Conservation (phyloP, 306 rosid genomes). For the Cyclanthera cordifolia region DNA sequence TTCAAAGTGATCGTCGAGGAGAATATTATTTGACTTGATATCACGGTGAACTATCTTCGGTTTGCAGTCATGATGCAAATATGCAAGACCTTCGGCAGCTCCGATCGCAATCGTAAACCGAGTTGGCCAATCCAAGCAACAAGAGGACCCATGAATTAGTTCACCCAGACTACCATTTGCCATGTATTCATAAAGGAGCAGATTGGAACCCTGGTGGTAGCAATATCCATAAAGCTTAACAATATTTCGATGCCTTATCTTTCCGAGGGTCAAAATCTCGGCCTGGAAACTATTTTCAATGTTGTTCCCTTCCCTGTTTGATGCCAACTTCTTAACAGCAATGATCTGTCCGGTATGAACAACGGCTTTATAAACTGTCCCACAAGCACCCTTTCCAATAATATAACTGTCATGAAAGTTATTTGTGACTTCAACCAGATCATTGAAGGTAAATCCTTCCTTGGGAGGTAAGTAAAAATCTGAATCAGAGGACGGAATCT, state of each 20-base stretch:
- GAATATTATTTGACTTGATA: slow-evolving; percentile 84
- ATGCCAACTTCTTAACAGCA: slow-evolving; percentile 82
- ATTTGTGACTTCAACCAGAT: slow-evolving; percentile 77
- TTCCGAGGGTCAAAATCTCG: slow-evolving; percentile 82
- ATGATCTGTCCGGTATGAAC: slow-evolving; percentile 59
- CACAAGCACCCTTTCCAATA: slow-evolving; percentile 86
- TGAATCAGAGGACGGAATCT: slow-evolving; percentile 44
- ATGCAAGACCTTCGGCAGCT: slow-evolving; percentile 96
- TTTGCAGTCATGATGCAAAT: slow-evolving; percentile 95
- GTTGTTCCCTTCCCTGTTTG: slow-evolving; percentile 76
- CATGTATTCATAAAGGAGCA: slow-evolving; percentile 88
- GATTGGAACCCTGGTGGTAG: slow-evolving; percentile 81
- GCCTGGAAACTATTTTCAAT: slow-evolving; percentile 78
- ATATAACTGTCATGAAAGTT: slow-evolving; percentile 65
- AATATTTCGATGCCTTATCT: slow-evolving; percentile 83
- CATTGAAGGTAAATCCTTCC: slow-evolving; percentile 68
- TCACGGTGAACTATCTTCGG: slow-evolving; percentile 92
- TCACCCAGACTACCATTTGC: slow-evolving; percentile 94
- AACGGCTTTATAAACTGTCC: slow-evolving; percentile 78
- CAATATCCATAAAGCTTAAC: slow-evolving; percentile 80
- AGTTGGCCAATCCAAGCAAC: slow-evolving; percentile 66
- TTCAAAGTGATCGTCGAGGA: slow-evolving; percentile 73
- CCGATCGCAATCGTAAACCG: slow-evolving; percentile 85
- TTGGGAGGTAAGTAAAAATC: slow-evolving; percentile 79
- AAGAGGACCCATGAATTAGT: slow-evolving; percentile 51